Conservation (phyloP, 768 basidiomycete genomes). For the Suillus weaverae region DNA sequence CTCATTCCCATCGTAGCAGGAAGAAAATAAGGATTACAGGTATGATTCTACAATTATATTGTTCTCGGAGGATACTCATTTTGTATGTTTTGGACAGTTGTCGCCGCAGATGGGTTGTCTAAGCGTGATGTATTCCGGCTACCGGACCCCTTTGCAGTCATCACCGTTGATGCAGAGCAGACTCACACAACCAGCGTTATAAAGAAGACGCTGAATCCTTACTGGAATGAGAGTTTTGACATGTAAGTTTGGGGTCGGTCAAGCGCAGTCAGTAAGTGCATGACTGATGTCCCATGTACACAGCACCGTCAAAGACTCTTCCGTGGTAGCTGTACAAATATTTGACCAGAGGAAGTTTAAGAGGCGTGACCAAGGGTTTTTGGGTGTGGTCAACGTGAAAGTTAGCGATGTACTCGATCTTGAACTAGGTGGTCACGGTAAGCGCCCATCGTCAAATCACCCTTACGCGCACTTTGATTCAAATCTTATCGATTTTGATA, state of each 20-base stretch:
- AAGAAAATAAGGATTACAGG: slow-evolving; percentile 83
- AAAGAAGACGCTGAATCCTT: slow-evolving; percentile 92
- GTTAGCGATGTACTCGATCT: slow-evolving; percentile 91
- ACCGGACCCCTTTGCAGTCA: slow-evolving; percentile 97
- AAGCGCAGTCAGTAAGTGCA: neutral
- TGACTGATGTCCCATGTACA: slow-evolving; percentile 6
- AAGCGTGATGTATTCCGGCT: slow-evolving; percentile 96
- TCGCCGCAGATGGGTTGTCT: slow-evolving; percentile 91
- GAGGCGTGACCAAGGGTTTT: slow-evolving; percentile 94
- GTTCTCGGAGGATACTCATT: slow-evolving; percentile 2
- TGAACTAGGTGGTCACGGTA: slow-evolving; percentile 91
- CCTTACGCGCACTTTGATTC: slow-evolving; percentile 3
- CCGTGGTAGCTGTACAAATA: slow-evolving; percentile 95
- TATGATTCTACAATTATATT: slow-evolving; percentile 28
- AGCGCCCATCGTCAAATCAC: slow-evolving; percentile 30
- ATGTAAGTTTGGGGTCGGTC: slow-evolving; percentile 55
- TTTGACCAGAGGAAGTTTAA: slow-evolving; percentile 99
- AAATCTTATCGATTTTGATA: slow-evolving; percentile 27
- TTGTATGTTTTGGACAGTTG: slow-evolving; percentile 52
- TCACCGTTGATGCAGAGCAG: slow-evolving; percentile 97
- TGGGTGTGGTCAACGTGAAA: slow-evolving; percentile 95
- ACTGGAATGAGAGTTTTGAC: slow-evolving; percentile 99
- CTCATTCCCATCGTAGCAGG: slow-evolving; percentile 36
- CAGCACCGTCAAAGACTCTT: slow-evolving; percentile 96
- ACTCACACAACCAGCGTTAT: slow-evolving; percentile 97